Percentiles rank a stretch among this genome's conserved stretches.
These are phyloP conservation scores for Xylaria castorea DNA, from an alignment of 495 filamentous ascomycete genomes.

Conservation along the genomic window DNA sequence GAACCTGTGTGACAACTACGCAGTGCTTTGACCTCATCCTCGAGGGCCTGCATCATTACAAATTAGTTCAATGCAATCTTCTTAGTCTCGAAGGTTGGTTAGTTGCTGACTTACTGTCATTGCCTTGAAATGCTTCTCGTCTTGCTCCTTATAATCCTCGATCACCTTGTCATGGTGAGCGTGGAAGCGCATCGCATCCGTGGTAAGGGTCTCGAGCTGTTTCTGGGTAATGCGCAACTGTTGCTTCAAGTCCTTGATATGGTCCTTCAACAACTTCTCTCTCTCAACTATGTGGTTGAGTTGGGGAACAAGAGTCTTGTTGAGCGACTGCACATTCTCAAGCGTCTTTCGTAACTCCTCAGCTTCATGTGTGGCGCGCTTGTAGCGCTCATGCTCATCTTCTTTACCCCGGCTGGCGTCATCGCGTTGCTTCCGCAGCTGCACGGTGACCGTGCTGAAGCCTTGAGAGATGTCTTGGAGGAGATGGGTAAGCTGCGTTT, in stretches of 20 bases:
- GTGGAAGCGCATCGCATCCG: constrained; percentile 17
- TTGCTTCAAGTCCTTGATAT: constrained; percentile 24
- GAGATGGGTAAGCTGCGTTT: constrained; percentile 10
- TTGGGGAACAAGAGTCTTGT: constrained; percentile 16
- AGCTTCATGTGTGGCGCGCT: constrained; percentile 19
- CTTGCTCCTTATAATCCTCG: constrained; percentile 26
- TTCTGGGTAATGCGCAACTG: constrained; percentile 18
- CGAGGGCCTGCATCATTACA: constrained; percentile 4
- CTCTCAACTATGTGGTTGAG: constrained; percentile 10
- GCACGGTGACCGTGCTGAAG: constrained; percentile 18
- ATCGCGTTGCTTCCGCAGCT: constrained; percentile 23
- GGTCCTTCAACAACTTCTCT: constrained; percentile 22
- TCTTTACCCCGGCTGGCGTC: constrained; percentile 18
- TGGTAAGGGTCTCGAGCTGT: constrained; percentile 11
- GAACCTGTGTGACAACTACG: constrained; percentile 3
- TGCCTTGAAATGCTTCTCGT: constrained; percentile 23
- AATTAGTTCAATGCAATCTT: not conserved
- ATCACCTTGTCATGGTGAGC: constrained; percentile 24
- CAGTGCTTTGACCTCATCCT: constrained; percentile 26
- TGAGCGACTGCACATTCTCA: constrained; percentile 16
- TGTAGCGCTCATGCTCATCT: constrained; percentile 28
- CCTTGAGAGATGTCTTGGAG: constrained; percentile 26
- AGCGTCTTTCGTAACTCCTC: constrained; percentile 14
- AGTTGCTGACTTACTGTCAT: constrained; percentile 23
- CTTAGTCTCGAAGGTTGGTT: not conserved